phyloP scores from a whole-genome alignment of 2,329 filamentous ascomycete genomes.

The Ascochyta fabae region DNA sequence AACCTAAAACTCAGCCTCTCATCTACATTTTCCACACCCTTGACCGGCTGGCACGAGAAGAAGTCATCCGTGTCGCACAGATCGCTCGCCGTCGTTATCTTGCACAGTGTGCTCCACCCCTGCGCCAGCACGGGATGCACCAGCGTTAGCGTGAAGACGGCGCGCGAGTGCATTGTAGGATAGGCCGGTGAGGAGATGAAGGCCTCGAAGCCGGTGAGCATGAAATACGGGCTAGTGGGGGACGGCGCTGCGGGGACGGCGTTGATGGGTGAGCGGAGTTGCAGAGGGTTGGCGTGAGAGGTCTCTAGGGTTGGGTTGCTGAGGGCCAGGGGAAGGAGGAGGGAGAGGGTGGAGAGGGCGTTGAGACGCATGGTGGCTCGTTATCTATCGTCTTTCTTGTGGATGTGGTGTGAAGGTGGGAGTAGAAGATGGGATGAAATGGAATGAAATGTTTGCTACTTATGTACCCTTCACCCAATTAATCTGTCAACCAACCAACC shows the following conservation, averaged over 20 bases:
- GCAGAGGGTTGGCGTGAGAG: neutral
- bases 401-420: neutral
- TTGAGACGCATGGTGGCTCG: constrained; percentile 5
- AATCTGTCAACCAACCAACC: neutral
- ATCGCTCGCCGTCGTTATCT: neutral
- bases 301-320: neutral
- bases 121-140: neutral
- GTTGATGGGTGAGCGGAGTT: neutral
- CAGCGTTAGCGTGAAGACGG: neutral
- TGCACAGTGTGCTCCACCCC: neutral
- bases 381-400: neutral
- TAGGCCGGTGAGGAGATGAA: neutral
- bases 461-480: neutral
- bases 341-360: neutral
- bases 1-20: neutral
- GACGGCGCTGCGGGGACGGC: neutral
- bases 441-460: neutral
- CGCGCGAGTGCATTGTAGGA: neutral
- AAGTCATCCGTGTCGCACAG: neutral
- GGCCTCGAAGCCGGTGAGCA: neutral
- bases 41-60: neutral
- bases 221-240: neutral
- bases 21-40: neutral
- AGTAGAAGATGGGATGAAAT: neutral
- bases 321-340: neutral